Evolutionary conservation across 2,329 filamentous ascomycete species (phyloP).

Genomic region (Aotearoamyces nothofagi): DNA sequence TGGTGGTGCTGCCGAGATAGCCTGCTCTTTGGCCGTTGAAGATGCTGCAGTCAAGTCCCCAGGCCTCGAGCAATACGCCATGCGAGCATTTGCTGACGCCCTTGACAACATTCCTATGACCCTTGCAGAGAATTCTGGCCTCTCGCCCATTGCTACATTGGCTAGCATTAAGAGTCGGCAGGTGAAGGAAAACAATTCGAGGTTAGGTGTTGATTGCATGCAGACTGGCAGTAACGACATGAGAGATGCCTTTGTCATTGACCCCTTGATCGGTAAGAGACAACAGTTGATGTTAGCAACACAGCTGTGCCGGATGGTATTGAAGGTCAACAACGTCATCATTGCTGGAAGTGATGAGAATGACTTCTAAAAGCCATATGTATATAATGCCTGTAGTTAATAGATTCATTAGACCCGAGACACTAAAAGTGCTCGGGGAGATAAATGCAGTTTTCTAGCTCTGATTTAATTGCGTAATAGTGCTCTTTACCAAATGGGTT

Average conservation of each 20-base stretch:
- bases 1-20: slow-evolving; percentile 91
- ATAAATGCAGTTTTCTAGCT: too few species aligned
- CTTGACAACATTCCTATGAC: slow-evolving; percentile 91
- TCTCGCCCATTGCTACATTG: slow-evolving; percentile 90
- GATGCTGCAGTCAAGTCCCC: slow-evolving; percentile 89
- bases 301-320: slow-evolving; percentile 93
- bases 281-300: slow-evolving; percentile 94
- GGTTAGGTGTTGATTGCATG: slow-evolving; percentile 96
- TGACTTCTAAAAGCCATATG: slow-evolving; percentile 47
- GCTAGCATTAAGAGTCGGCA: slow-evolving; percentile 94
- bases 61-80: slow-evolving; percentile 96
- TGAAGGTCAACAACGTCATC: slow-evolving; percentile 96
- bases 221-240: slow-evolving; percentile 88
- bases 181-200: slow-evolving; percentile 67
- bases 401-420: slow-evolving; percentile 12
- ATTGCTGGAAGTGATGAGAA: slow-evolving; percentile 76
- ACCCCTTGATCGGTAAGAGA: slow-evolving; percentile 94
- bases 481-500: too few species aligned
- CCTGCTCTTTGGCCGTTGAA: slow-evolving; percentile 90
- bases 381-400: slow-evolving; percentile 13
- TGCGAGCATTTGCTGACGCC: slow-evolving; percentile 94
- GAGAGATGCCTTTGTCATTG: slow-evolving; percentile 95
- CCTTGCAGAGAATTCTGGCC: slow-evolving; percentile 88
- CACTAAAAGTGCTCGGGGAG: too few species aligned
- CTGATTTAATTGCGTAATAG: too few species aligned